phyloP scores from a whole-genome alignment of 106 monocot species.

The Iris macrosiphon region DNA sequence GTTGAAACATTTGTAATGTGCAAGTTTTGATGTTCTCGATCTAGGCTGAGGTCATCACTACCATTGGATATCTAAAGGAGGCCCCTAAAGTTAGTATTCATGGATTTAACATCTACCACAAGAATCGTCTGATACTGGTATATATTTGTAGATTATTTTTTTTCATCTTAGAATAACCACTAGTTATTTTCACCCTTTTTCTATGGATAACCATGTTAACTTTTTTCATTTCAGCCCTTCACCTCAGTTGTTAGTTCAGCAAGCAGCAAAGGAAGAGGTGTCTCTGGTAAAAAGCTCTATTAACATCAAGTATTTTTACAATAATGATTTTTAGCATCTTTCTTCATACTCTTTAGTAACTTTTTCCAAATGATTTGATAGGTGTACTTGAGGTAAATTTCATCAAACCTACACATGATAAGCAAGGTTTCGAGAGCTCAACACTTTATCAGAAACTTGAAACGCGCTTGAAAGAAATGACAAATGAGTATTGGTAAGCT shows the following conservation, averaged over 20 bases:
- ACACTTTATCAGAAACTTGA: constrained; percentile 42
- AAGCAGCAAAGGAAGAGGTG: constrained; percentile 36
- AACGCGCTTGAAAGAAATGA: constrained; percentile 48
- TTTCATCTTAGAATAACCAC: background rate
- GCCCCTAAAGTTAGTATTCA: constrained; percentile 2
- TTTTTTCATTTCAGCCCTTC: constrained; percentile 45
- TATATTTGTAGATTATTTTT: background rate
- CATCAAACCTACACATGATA: constrained; percentile 64
- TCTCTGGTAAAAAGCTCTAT: constrained; percentile 30
- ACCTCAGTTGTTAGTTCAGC: constrained; percentile 17
- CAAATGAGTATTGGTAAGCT: constrained; percentile 51
- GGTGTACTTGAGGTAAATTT: constrained; percentile 58
- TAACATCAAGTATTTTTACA: background rate
- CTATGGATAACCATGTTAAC: no score
- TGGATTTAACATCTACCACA: constrained; percentile 11
- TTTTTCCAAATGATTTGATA: constrained; percentile 12
- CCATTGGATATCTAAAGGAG: constrained; percentile 8
- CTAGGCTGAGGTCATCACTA: constrained; percentile 1
- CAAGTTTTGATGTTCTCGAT: constrained; percentile 2
- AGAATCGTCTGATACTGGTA: constrained; percentile 12
- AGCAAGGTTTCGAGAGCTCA: constrained; percentile 65
- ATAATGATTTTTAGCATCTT: background rate
- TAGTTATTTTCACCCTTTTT: background rate
- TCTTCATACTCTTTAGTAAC: no score
- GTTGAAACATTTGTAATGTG: background rate